Base-by-base conservation (phyloP, 768 basidiomycete genomes). In the Xerocomellus amylosporus region DNA sequence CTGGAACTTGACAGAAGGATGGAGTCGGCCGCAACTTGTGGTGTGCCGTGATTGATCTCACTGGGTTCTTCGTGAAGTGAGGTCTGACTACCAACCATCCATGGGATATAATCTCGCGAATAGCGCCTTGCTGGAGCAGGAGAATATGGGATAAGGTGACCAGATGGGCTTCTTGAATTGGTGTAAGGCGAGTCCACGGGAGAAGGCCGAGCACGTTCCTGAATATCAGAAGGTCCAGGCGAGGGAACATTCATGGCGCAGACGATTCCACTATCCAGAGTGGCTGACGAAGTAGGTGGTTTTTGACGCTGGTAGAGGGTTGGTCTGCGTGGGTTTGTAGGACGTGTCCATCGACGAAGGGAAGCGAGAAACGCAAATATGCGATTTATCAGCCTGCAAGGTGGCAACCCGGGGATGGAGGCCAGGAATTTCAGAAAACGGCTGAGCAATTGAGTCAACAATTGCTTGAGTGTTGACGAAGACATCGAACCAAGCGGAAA, bases 41-140 rank as follows among this genome's bases (percentile, higher is more conserved):
- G 8, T 13, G 34, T 2, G 15, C 39, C 46, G 0, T 44, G 50
- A 42, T 49, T 19, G 28, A 58, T 51, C 1, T 48, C 39, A 36
- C 12, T 13, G 20, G 61, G 64, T 19, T 69, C 64, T 0, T 59
- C 58, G 14, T 56, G 53, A 30, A 67, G 24, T 28, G 66, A 54
- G 19, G 47, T 39, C 38, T 48, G 61, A 24, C 58, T 59, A 20
- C 54, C 44, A 17, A 37, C 9, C 17, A 57, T 49, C 55, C 49
- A 55, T 8, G 59, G 13, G 2, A 53, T 33, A 41, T 26, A 4
- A 14, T 49, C 55, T 41, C 41, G 57, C 2, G 64, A 58, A 44
- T 46, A 43, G 22, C 42, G 57, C 30, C 58, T 61, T 48, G 53
- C 44, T 8, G 51, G 55, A 34, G 42, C 10, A 5, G 53, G 67